Evolutionary conservation across 192 early-diverging fungal species (phyloP).

Genomic region (Umbelopsis ramanniana): DNA sequence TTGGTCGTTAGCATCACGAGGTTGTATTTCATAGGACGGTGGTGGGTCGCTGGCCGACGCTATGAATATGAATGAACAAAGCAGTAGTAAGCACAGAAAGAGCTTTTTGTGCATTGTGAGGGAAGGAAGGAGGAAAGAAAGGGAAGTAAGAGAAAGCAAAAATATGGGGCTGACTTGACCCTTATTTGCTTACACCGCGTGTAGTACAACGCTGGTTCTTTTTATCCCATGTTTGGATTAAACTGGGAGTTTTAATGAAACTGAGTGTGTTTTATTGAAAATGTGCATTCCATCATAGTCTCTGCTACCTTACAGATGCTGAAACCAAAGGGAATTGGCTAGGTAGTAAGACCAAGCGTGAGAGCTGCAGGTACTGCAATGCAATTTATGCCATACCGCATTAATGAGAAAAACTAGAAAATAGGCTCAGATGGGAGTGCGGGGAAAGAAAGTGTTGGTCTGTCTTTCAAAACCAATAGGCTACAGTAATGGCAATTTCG

Average conservation of each 20-base stretch:
- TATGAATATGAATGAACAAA: constrained; percentile 1
- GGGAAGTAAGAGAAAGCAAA: too few species aligned
- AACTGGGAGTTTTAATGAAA: too few species aligned
- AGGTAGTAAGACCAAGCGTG: not conserved
- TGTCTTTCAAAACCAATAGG: not conserved
- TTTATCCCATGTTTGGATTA: not conserved
- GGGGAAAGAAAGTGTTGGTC: not conserved
- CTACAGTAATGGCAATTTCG: not conserved
- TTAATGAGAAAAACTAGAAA: too few species aligned
- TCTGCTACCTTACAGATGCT: too few species aligned
- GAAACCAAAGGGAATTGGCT: too few species aligned
- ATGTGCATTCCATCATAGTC: too few species aligned
- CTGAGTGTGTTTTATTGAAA: too few species aligned
- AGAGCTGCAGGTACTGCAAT: constrained; percentile 1
- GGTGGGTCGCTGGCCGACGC: constrained; percentile 1
- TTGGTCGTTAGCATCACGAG: not conserved
- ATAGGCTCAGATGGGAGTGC: not conserved
- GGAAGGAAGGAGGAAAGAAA: not conserved
- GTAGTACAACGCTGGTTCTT: not conserved
- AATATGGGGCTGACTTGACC: too few species aligned
- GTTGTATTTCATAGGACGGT: not conserved
- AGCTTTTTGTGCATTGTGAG: constrained; percentile 1
- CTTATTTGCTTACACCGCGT: too few species aligned
- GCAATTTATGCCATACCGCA: not conserved
- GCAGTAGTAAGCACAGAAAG: constrained; percentile 1